Evolutionary conservation across 139 green algal species (phyloP), one percentile per base, ranked within the genome.

Genomic region (Chlorella sp.): DNA sequence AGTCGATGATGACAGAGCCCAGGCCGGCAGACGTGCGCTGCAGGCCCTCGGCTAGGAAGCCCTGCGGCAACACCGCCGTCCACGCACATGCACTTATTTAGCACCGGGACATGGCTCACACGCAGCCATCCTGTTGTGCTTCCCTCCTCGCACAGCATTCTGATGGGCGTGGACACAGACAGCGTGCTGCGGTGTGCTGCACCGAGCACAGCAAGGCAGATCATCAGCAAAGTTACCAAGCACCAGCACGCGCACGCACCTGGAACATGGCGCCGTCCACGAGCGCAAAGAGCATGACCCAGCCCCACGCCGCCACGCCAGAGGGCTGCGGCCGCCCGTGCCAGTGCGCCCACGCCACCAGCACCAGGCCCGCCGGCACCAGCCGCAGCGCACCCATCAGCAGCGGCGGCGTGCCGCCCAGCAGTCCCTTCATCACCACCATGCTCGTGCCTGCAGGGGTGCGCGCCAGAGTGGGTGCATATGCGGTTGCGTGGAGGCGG

Each of bases 211-310:
- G 27, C n/a, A 5, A 66, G 2, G n/a, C n/a, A n/a, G n/a, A n/a
- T n/a, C n/a, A n/a, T n/a, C n/a, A n/a, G n/a, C n/a, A n/a, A n/a
- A n/a, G n/a, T 26, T 4, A 5, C 2, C 4, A 66, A 3, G 20
- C 2, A 35, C 3, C n/a, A 66, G 60, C 20, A 4, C 27, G 3
- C 2, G 20, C 1, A 10, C 72, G 3, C 62, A 92, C 91, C 87
- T 98, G 95, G 72, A 99, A 99, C n/a, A 70, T 77, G 0, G 95
- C 88, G 0, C 86, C 95, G 62, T 99, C 95, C 17, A 98, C 87
- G 0, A 98, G 71, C 0, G 85, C 93, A 83, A 99, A 99, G 0
- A 88, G 74, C 0, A 77, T 31, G 22, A 98, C 86, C 50, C 90
- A 90, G 0, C 85, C 49, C 96, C 96, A 99, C 2, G 90, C 95